phyloP scores from a whole-genome alignment of 2,329 filamentous ascomycete genomes.

The Claviceps sorghi region DNA sequence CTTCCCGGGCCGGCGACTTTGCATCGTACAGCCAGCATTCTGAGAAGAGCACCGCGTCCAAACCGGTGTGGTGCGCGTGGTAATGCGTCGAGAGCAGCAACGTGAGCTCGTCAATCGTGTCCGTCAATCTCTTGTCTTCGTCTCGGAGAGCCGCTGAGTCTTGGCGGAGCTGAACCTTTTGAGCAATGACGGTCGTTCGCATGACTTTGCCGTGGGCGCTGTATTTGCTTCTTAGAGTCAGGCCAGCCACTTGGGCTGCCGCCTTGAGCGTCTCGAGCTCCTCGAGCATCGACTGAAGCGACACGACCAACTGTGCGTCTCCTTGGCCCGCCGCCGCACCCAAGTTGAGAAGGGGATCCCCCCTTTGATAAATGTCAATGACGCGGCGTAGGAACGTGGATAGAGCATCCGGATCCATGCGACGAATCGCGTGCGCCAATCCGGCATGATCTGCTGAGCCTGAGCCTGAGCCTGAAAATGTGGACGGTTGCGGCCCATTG shows the following conservation, averaged over 20 bases:
- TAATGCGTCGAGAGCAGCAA: conserved; percentile 14
- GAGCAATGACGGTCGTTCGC: conserved; percentile 64
- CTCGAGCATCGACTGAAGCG: conserved; percentile 27
- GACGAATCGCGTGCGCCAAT: conserved; percentile 43
- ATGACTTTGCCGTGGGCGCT: conserved; percentile 55
- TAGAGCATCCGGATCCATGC: conserved; percentile 28
- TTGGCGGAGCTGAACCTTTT: conserved; percentile 66
- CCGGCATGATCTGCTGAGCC: conserved; percentile 36
- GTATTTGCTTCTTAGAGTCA: conserved; percentile 57
- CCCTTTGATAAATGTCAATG: conserved; percentile 17
- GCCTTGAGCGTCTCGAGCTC: conserved; percentile 32
- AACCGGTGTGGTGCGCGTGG: conserved; percentile 9
- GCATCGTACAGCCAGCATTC: conserved; percentile 68
- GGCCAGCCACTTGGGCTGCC: conserved; percentile 28
- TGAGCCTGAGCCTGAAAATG: not conserved
- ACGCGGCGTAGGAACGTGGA: conserved; percentile 13
- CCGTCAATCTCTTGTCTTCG: conserved; percentile 56
- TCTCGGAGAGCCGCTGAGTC: conserved; percentile 57
- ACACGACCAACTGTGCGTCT: conserved; percentile 16
- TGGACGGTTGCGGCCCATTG: conserved; percentile 35
- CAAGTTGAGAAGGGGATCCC: conserved; percentile 23
- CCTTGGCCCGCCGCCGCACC: conserved; percentile 17
- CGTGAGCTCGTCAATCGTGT: conserved; percentile 39
- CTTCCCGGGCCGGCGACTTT: conserved; percentile 52
- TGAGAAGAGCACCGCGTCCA: conserved; percentile 40